Conservation (phyloP, 2,329 filamentous ascomycete genomes). For the Penicillium sp. region DNA sequence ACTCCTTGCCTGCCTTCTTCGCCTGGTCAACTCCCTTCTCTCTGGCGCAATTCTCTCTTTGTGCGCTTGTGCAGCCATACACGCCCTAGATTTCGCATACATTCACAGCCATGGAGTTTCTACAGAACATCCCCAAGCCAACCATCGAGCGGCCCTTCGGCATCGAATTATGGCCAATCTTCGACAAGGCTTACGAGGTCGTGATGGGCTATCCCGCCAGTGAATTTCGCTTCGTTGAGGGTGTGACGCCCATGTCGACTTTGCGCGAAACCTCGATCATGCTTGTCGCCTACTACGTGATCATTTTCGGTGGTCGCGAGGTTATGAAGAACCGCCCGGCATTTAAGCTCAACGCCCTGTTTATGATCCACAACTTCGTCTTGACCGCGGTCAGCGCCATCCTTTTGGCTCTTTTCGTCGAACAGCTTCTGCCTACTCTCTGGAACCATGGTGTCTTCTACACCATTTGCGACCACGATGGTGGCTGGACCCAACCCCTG, state of each 20-base stretch:
- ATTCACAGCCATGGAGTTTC: constrained; percentile 54
- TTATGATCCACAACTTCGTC: constrained; percentile 97
- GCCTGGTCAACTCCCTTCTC: constrained; percentile 3
- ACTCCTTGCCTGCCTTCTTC: constrained; percentile 3
- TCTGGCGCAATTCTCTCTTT: constrained; percentile 16
- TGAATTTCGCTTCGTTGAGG: constrained; percentile 82
- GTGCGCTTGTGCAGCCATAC: constrained; percentile 1
- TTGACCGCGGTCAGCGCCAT: constrained; percentile 82
- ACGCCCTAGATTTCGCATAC: neutral
- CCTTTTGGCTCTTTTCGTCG: constrained; percentile 82
- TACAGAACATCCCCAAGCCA: constrained; percentile 64
- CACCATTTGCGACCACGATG: constrained; percentile 75
- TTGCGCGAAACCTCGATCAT: constrained; percentile 80
- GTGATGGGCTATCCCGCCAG: constrained; percentile 81
- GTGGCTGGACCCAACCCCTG: constrained; percentile 92
- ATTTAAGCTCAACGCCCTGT: constrained; percentile 84
- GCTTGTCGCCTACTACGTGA: constrained; percentile 85
- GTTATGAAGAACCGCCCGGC: constrained; percentile 86
- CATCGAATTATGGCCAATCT: constrained; percentile 89
- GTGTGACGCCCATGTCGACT: constrained; percentile 87
- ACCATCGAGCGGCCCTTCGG: constrained; percentile 92
- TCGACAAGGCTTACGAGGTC: constrained; percentile 81
- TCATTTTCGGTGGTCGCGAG: constrained; percentile 92
- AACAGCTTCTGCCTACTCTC: constrained; percentile 86
- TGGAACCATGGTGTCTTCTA: constrained; percentile 83